Evolutionary conservation across 192 early-diverging fungal species (phyloP), one percentile per base, ranked within the genome.

Genomic region (Backusella psychrophila): DNA sequence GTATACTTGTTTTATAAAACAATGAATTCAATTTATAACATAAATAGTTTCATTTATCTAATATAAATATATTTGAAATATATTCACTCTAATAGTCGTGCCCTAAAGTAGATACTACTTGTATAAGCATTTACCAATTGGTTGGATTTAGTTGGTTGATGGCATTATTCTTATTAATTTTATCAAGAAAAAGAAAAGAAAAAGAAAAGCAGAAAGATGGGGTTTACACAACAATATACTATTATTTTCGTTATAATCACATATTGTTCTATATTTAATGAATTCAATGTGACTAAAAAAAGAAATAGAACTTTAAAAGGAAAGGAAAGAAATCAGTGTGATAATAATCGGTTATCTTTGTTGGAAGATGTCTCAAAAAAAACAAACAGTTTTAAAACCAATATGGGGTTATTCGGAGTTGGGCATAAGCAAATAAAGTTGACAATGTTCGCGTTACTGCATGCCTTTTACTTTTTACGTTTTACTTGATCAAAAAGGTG

Each of bases 371-470:
- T 49, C 19, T 49, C 56, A 63, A 26, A 63, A 63, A 8, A 4
- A 23, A 56, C 56, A 63, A 29, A 63, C 56, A 63, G 11, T 63
- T 29, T 53, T n/a, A 53, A 63, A 63, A 29, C 1, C 21, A 63
- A 63, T 63, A 63, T 63, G 56, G 56, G 56, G 56, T 63, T 26
- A 29, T 63, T 23, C 56, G 56, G 56, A 63, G 56, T 29, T 53
- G 21, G 11, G 14, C 3, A 3, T 3, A 44, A 44, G 0, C 12
- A 44, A 14, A 14, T 44, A 14, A 44, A 44, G 3, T 44, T 14
- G 42, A 44, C 11, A 41, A 41, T 11, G 8, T 11, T 7, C 8
- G 11, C 11, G 39, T 11, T 41, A 9, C 39, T 41, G 9, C 39
- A 41, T 41, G 33, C 33, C 33, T 41, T 11, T 44, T 44, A 14